These are phyloP conservation scores for Achaetomiella virescens DNA, from an alignment of 495 filamentous ascomycete genomes.

Conservation along the genomic window DNA sequence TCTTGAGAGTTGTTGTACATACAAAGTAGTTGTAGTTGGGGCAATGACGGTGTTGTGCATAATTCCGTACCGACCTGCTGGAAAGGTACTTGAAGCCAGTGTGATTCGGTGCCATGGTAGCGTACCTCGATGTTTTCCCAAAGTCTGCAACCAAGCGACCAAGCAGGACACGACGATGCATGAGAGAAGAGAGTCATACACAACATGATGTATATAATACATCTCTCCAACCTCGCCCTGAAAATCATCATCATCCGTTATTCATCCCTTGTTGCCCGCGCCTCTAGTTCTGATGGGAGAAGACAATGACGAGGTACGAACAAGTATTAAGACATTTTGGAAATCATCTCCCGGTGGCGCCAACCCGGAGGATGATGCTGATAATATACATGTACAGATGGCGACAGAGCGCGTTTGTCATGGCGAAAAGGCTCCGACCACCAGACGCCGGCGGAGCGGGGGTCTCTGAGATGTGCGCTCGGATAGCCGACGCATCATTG, in stretches of 20 bases:
- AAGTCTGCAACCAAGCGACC: not conserved
- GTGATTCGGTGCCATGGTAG: too few species aligned
- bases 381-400: slow-evolving; percentile 3
- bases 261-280: not conserved
- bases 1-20: too few species aligned
- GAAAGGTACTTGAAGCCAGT: too few species aligned
- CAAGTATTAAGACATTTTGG: not conserved
- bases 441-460: too few species aligned
- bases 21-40: too few species aligned
- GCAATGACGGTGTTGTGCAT: too few species aligned
- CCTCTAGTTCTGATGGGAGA: not conserved
- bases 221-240: not conserved
- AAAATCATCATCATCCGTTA: not conserved
- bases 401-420: too few species aligned
- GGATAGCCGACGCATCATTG: too few species aligned
- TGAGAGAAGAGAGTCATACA: slow-evolving; percentile 3
- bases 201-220: slow-evolving; percentile 1
- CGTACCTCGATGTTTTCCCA: too few species aligned
- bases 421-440: too few species aligned
- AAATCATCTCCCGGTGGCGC: not conserved
- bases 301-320: not conserved
- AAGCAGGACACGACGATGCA: not conserved
- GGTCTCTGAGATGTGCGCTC: too few species aligned
- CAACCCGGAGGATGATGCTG: not conserved
- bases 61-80: too few species aligned